Base-by-base conservation (phyloP, 768 basidiomycete genomes). In the Saitozyma podzolica region DNA sequence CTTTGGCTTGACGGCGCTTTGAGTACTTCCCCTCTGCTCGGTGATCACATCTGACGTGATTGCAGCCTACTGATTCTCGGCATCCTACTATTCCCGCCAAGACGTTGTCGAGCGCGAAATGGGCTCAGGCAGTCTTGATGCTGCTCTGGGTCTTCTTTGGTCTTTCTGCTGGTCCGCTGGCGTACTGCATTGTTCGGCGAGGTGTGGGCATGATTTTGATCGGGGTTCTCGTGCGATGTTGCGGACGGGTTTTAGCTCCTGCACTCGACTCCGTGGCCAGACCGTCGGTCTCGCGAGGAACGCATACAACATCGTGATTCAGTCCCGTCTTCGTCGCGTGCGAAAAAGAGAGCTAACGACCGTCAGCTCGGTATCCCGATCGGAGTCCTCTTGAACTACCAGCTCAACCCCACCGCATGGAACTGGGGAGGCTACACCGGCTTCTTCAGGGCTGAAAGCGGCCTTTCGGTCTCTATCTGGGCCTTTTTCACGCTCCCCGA, bases 211-310 rank as follows among this genome's bases (percentile, higher is more conserved):
- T 9, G n/a, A 9, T 47, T 9, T 9, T 9, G 9, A 9, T 47
- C 10, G 45, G 9, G n/a, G 9, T 47, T 9, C n/a, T n/a, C 45
- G n/a, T 47, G 45, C 45, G n/a, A 9, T 47, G 45, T 9, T 47
- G 10, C 45, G 10, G n/a, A 47, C 9, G 72, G 74, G 8, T 64
- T 80, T 47, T 74, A 59, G 75, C 39, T 67, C 74, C 0, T 78
- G 76, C 16, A 78, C 74, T 17, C 72, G 79, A 16, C 68, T 80
- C 5, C 73, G 77, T 9, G 66, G 66, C 54, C 80, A 80, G 67
- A 78, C 80, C 40, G 73, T 61, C 62, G 67, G 59, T 16, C 42
- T 70, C 47, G 62, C 66, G 9, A 56, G 65, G 42, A 60, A 55
- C 50, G 63, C 54, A 9, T 73, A 73, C 68, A 69, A 67, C 60